phyloP scores from a whole-genome alignment of 2,329 filamentous ascomycete species.

The Didymella sp. region DNA sequence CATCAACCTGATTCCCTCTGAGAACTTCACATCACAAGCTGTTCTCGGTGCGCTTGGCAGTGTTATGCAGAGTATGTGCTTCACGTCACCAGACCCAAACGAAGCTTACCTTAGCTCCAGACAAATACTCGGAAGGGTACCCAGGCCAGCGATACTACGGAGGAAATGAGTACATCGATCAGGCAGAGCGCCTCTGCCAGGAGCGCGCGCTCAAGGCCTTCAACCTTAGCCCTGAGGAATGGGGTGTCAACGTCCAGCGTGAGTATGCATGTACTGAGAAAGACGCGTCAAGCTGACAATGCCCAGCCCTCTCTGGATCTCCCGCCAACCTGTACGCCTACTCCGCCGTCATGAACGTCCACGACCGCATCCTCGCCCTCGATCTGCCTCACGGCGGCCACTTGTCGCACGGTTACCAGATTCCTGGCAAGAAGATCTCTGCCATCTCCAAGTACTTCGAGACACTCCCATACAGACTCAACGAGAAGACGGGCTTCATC shows the following conservation, averaged over 20 bases:
- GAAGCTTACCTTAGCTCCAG: conserved; percentile 53
- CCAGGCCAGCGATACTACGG: conserved; percentile 98
- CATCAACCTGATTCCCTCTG: conserved; percentile 98
- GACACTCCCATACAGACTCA: conserved; percentile 94
- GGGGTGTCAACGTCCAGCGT: conserved; percentile 99
- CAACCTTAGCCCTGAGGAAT: conserved; percentile 83
- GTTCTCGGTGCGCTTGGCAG: conserved; percentile 94
- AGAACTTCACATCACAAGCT: conserved; percentile 98
- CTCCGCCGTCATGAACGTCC: conserved; percentile 87
- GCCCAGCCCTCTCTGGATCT: conserved; percentile 76
- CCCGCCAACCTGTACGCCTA: conserved; percentile 84
- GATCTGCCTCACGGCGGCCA: conserved; percentile 97
- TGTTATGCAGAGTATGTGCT: conserved; percentile 53
- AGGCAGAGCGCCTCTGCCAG: conserved; percentile 95
- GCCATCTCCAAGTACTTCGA: conserved; percentile 99
- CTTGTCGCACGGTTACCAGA: conserved; percentile 96
- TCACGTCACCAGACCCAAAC: conserved; percentile 67
- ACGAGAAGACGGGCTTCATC: conserved; percentile 90
- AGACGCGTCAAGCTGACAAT: conserved; percentile 22
- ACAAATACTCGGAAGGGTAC: conserved; percentile 99
- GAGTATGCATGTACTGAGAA: conserved; percentile 21
- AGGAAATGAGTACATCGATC: conserved; percentile 98
- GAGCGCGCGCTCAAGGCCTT: conserved; percentile 90
- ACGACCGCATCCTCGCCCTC: conserved; percentile 95
- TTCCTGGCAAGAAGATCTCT: conserved; percentile 81